Base-by-base conservation (phyloP, 257 asterid species). In the Nemophila menziesii region DNA sequence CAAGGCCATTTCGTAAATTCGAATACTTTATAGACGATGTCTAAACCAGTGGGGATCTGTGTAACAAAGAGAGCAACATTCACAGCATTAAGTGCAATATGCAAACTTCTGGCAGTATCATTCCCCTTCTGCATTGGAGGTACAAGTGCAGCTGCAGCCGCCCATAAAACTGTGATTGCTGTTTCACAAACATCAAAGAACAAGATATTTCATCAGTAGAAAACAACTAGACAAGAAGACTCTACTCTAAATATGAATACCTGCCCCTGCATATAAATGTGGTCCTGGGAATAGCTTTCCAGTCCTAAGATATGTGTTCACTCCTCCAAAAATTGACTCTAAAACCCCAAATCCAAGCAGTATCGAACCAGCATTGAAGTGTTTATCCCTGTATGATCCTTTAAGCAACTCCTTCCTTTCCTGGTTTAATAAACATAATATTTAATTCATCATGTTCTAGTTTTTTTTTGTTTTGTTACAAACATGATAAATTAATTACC, bases 261-360 rank as follows among this genome's bases (percentile, higher is more conserved):
- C 90, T 68, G 98, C 79, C 22, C 98, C 96, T 9, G 83, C 83
- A 68, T 54, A 89, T 34, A 89, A 72, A 70, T 89, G 98, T 64
- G 98, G 98, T 42, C 96, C 96, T 5, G 98, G 98, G 55, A 89
- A 84, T 21, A 89, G 81, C 77, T 84, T 84, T 52, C 93, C 96
- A 0, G 94, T 76, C 64, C 98, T 72, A 22, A 76, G 5, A 74
- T 75, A 89, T 12, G 96, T 89, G 69, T 89, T 89, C 61, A 89
- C 5, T 39, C 92, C 86, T 65, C 96, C 98, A 33, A 43, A 74
- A 5, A 89, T 38, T 4, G 96, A 0, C 61, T 84, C 96, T 23
- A 69, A 36, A 43, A 84, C 93, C 22, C 95, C 98, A 39, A 84
- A 89, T 20, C 75, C 94, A 3, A 89, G 87, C 70, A 89, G 49